Evolutionary conservation across 306 rosid genomes (phyloP), one percentile per base, ranked within the genome.

Genomic region (cucumber (Cucumis sativus)): DNA sequence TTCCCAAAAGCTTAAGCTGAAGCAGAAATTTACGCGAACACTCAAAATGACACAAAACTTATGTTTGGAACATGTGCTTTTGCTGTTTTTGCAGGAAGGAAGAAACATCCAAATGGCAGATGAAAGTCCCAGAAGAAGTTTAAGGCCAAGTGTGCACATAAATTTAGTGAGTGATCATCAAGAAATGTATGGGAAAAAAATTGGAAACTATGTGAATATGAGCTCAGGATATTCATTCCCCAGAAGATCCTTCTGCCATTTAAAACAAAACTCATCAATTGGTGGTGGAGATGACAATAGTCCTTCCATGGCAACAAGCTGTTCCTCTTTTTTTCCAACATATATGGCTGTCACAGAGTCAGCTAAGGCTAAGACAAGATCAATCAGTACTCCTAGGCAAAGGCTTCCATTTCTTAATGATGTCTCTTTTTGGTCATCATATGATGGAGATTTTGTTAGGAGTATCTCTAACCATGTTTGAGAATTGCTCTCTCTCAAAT

Each of bases 371-470:
- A 91, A 86, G 80, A 85, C 84, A 20, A 86, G 93, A 76, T 87
- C 97, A 35, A 83, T 83, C 80, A 91, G 96, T 80, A 88, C 89
- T 45, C 93, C 96, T 41, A 87, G 82, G 84, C 91, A 84, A 80
- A 83, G 96, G 74, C 79, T 83, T 61, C 83, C 82, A 43, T 86
- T 77, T 62, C 58, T 82, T 39, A 91, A 87, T 64, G 57, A 83
- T 57, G 79, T 58, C 77, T 77, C 82, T 51, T 65, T 76, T 80
- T 80, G 69, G 71, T 80, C 76, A 57, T 74, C 77, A 47, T 84
- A 70, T 0, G 67, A 69, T 10, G 80, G 82, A 1, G 79, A 71
- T 18, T 20, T 70, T 7, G 7, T 62, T 0, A 63, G 68, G 20
- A 14, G 15, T 33, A 30, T 63, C 12, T 63, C 68, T 23, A 60